Base-by-base conservation (phyloP, 2,329 filamentous ascomycete genomes). In the Aschersonia sp. region DNA sequence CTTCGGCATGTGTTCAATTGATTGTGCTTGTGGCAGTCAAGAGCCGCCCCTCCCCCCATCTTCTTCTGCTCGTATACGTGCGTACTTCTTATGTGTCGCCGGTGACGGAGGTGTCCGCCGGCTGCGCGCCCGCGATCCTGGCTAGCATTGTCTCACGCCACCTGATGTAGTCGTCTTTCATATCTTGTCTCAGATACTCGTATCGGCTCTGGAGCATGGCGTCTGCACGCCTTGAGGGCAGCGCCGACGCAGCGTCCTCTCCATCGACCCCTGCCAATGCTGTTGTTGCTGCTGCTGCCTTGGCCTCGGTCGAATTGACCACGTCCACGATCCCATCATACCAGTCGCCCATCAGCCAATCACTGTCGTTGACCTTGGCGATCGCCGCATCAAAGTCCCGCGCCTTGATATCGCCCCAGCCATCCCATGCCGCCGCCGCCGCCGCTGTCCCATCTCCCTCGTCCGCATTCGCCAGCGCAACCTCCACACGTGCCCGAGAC, bases 141-240 rank as follows among this genome's bases (percentile, higher is more conserved):
- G 63, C 65, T 58, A 85, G 55, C 30, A 87, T 73, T 1, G 61
- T 65, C 4, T 71, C 68, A 61, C 82, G 82, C 86, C 85, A 92
- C 20, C 60, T 61, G 43, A 61, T 66, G 58, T 80, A 89, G 9
- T 82, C 78, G 41, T 68, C 68, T 55, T 73, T 71, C 54, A 77
- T 78, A 51, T 72, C 68, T 45, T 82, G 77, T 52, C 80, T 82
- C 55, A 89, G 62, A 56, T 81, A 86, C 56, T 89, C 83, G 56
- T 85, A 81, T 44, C 75, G 74, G 53, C 82, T 80, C 61, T 89
- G 84, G 55, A 89, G 78, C 84, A 89, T 89, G 2, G 80, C 84
- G 52, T 80, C 77, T 6, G 72, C 66, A 49, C 72, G 61, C 62
- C 78, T 64, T 31, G 71, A 59, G 49, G 71, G 66, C 40, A 65